phyloP scores from a whole-genome alignment of 1,284 basidiomycete genomes.

The Polyporus tsugae region DNA sequence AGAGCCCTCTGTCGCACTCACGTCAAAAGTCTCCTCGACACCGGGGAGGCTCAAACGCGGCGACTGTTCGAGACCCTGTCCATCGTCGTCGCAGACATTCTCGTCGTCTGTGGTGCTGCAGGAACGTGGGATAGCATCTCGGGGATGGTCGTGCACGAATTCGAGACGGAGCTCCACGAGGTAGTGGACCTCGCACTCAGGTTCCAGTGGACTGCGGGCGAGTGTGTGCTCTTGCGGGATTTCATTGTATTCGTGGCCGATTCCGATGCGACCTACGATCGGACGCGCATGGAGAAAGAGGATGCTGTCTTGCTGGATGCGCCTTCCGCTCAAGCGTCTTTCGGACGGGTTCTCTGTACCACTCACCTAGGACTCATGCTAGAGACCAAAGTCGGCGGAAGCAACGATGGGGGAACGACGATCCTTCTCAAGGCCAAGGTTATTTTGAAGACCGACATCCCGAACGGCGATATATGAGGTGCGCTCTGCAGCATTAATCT shows the following conservation, averaged over 20 bases:
- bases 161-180: slow-evolving; percentile 48
- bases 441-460: slow-evolving; percentile 31
- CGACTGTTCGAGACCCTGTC: slow-evolving; percentile 45
- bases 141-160: slow-evolving; percentile 37
- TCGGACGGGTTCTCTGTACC: slow-evolving; percentile 44
- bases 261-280: slow-evolving; percentile 49
- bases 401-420: slow-evolving; percentile 19
- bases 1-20: slow-evolving; percentile 58
- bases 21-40: slow-evolving; percentile 43
- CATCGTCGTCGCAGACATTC: slow-evolving; percentile 49
- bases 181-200: slow-evolving; percentile 52
- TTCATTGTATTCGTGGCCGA: slow-evolving; percentile 43
- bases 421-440: slow-evolving; percentile 45
- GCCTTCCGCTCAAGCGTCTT: slow-evolving; percentile 27
- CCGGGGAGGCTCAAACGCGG: slow-evolving; percentile 43
- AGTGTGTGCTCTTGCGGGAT: slow-evolving; percentile 58
- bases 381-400: slow-evolving; percentile 33
- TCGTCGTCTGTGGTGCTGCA: slow-evolving; percentile 55
- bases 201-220: slow-evolving; percentile 59
- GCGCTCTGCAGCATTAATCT: not conserved
- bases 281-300: slow-evolving; percentile 53
- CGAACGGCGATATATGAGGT: not conserved
- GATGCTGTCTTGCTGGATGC: slow-evolving; percentile 32
- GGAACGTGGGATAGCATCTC: slow-evolving; percentile 46
- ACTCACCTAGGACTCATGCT: slow-evolving; percentile 46